Base-by-base conservation (phyloP, 2,329 filamentous ascomycete genomes). In the Fusarium verrucosum region DNA sequence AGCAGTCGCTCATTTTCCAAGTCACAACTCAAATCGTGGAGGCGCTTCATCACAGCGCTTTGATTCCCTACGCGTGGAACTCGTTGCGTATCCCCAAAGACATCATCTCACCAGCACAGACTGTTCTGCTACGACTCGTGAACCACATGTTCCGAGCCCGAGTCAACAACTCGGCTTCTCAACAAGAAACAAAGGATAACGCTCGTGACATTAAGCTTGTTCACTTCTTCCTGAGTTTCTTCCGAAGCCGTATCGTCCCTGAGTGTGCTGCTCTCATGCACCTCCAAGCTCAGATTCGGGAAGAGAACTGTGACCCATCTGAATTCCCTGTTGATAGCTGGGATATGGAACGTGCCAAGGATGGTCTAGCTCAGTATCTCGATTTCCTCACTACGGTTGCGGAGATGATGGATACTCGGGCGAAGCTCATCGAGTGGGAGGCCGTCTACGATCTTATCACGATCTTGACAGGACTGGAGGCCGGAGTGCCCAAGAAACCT, bases 261-360 rank as follows among this genome's bases (percentile, higher is more conserved):
- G 94, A 97, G 73, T 97, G 93, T 16, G 92, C 94, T 51, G 94
- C 94, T n/a, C 82, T 97, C 33, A 97, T 98, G 80, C 92, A 95
- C 72, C 85, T 97, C 4, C 94, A 98, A 79, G 92, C 92, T 16
- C 91, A 97, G 73, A 96, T 97, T 30, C 89, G 92, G 37, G 88
- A 89, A 36, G 88, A 89, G 28, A 84, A 88, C 54, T 87, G 89
- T 16, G 86, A 94, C 59, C 88, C 92, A 0, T 88, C 92, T 62
- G 94, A 97, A 72, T 98, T 97, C 71, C 94, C 94, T 0, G 88
- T 97, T 3, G 96, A 98, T 71, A 85, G 93, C 42, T 98, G 94
- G 94, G 94, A 98, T 72, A 96, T 98, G 90, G 94, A 98, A 75
- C 88, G 94, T 14, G 94, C 96, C 57, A 97, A 96, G 75, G 94